Conservation (phyloP, 2,329 filamentous ascomycete genomes). For the Phialocephala sp. region DNA sequence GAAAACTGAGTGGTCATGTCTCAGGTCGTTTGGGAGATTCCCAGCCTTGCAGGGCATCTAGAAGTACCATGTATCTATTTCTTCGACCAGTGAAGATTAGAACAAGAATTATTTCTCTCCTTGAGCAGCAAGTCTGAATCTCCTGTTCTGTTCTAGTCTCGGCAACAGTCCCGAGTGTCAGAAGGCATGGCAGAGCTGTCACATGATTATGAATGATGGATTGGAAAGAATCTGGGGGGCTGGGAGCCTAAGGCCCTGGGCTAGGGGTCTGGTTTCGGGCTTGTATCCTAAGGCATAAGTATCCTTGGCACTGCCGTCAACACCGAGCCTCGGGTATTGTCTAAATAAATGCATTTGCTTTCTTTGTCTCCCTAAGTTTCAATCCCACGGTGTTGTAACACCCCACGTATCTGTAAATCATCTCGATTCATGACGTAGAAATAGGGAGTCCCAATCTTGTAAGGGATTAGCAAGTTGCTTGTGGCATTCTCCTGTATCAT, state of each 20-base stretch:
- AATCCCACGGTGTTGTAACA: not conserved
- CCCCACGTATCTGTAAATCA: not conserved
- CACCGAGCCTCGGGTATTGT: too few species aligned
- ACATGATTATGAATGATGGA: too few species aligned
- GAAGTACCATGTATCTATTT: not conserved
- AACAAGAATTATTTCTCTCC: not conserved
- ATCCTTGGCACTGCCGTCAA: too few species aligned
- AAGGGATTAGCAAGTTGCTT: not conserved
- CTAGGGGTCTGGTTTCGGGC: too few species aligned
- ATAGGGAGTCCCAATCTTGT: not conserved
- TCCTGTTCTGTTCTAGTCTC: not conserved
- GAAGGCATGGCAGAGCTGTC: too few species aligned
- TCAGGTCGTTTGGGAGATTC: not conserved
- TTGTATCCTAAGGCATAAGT: too few species aligned
- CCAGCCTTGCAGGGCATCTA: not conserved
- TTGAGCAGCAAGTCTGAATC: not conserved
- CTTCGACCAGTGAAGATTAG: not conserved
- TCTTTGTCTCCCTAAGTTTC: too few species aligned
- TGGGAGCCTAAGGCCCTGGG: too few species aligned
- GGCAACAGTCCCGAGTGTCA: not conserved
- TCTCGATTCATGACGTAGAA: not conserved
- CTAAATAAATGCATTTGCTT: too few species aligned
- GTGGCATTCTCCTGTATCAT: not conserved
- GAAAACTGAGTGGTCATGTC: not conserved
- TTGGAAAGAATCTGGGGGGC: too few species aligned